Base-by-base conservation (phyloP, 768 basidiomycete species). In the Xerocomellus amylosporus region DNA sequence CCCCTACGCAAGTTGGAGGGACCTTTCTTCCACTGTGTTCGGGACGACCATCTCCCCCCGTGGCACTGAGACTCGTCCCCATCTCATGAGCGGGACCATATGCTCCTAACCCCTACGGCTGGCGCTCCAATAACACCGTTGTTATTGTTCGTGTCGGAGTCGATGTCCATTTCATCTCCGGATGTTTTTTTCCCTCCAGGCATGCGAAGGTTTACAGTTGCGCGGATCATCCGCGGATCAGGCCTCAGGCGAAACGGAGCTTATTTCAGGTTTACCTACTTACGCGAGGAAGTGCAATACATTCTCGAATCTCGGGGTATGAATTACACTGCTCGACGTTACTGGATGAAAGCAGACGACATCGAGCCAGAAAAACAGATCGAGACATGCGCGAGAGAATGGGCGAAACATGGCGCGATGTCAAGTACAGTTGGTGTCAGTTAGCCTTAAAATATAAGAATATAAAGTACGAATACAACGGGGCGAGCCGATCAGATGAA, bases 391-490 rank as follows among this genome's bases (percentile, higher is more conserved):
- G 46, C 47, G 41, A 48, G 22, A 46, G 31, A 50, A 54, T 38
- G n/a, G 5, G 39, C 43, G 46, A 58, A 55, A 39, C 46, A 44
- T 46, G 49, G 33, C 48, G 20, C 47, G 15, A n/a, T 14, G 38
- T 53, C 54, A 36, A 46, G 64, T 66, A 59, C 59, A 68, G 24
- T 37, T 46, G 43, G 48, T 46, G 41, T 58, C 56, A 52, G 58
- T 64, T 72, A 64, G 58, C 54, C 41, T 66, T 67, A 70, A 64
- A 43, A 39, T 59, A 72, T 72, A 70, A 72, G 33, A 61, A 71
- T 68, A 61, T 60, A 64, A 45, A 56, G 55, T 71, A 62, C 28
- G 60, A 66, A 64, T 68, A 57, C 59, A 70, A 63, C 58, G 43
- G 8, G 13, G 42, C 41, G 43, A 45, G 41, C 43, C 24, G 34